phyloP scores from a whole-genome alignment of 495 filamentous ascomycete species.

The Talaromyces wortmannii region DNA sequence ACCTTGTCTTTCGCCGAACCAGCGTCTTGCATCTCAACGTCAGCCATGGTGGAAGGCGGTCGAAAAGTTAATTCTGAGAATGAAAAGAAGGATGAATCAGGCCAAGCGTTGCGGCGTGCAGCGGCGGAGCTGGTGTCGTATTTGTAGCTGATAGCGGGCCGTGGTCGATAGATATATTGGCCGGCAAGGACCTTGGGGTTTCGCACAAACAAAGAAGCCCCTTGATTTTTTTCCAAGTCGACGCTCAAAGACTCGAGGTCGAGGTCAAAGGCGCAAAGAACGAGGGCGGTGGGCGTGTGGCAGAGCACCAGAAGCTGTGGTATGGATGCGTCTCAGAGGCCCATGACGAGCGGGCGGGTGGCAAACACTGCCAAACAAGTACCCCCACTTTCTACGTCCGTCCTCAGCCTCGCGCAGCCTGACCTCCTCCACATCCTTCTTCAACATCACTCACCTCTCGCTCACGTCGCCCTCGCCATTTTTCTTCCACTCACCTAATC shows the following conservation, averaged over 20 bases:
- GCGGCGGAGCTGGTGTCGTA: too few species aligned
- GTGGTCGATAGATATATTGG: not conserved
- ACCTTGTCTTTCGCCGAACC: constrained; percentile 38
- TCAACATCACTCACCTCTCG: not conserved
- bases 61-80: not conserved
- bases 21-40: constrained; percentile 95
- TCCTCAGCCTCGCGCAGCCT: constrained; percentile 1
- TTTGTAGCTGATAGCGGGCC: not conserved
- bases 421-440: not conserved
- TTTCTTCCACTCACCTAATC: not conserved
- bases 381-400: constrained; percentile 1
- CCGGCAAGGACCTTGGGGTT: not conserved
- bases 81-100: too few species aligned
- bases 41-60: constrained; percentile 60
- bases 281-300: too few species aligned
- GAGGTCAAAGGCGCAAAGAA: too few species aligned
- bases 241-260: too few species aligned
- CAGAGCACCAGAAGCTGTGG: too few species aligned
- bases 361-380: not conserved
- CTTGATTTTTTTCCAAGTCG: too few species aligned
- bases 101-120: too few species aligned
- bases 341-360: not conserved
- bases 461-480: not conserved
- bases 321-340: not conserved
- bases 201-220: not conserved